phyloP scores from a whole-genome alignment of 192 early-diverging fungal genomes.

The Coemansia sp. region DNA sequence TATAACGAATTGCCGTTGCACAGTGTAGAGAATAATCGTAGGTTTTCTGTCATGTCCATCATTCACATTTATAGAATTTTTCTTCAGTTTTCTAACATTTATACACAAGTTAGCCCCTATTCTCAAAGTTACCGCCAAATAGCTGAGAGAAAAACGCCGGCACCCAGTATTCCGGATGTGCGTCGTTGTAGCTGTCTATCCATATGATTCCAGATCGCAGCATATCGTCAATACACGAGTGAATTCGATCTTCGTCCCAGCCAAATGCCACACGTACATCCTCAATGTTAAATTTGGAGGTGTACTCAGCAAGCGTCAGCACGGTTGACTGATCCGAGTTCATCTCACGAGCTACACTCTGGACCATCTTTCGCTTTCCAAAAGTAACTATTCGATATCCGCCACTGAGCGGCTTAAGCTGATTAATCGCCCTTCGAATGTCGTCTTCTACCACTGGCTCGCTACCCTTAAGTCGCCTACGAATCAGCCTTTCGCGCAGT shows the following conservation, averaged over 20 bases:
- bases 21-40: no score
- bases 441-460: slow-evolving; percentile 69
- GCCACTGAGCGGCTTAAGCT: slow-evolving; percentile 79
- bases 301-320: slow-evolving; percentile 66
- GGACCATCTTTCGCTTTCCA: slow-evolving; percentile 79
- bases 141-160: slow-evolving; percentile 42
- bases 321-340: slow-evolving; percentile 76
- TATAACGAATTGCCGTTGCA: no score
- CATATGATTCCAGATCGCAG: slow-evolving; percentile 41
- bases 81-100: slow-evolving; percentile 5
- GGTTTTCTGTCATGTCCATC: no score
- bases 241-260: slow-evolving; percentile 37
- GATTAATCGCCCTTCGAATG: slow-evolving; percentile 80
- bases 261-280: slow-evolving; percentile 27
- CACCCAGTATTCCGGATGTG: slow-evolving; percentile 39
- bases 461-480: slow-evolving; percentile 55
- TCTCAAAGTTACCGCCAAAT: slow-evolving; percentile 3
- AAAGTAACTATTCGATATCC: slow-evolving; percentile 85
- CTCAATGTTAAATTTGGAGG: slow-evolving; percentile 30
- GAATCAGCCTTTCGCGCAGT: slow-evolving; percentile 66
- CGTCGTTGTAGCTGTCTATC: slow-evolving; percentile 25
- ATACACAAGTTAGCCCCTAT: background rate
- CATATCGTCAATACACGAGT: slow-evolving; percentile 46
- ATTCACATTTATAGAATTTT: no score
- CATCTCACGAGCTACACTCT: slow-evolving; percentile 85